phyloP scores from a whole-genome alignment of 1,284 basidiomycete species.

The Ganoderma meredithae region DNA sequence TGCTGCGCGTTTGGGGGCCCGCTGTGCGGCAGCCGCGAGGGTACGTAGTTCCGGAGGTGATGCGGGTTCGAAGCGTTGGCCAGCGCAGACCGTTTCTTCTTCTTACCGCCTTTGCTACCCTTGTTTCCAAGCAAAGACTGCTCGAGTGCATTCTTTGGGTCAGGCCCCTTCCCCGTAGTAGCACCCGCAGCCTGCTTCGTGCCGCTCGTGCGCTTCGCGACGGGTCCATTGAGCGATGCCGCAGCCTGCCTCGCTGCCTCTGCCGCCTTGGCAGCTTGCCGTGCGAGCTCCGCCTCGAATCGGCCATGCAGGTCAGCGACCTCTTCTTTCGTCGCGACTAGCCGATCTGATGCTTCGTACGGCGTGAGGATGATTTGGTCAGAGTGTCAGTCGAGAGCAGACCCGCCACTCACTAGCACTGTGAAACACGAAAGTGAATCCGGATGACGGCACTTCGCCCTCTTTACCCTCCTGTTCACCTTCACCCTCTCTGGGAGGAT shows the following conservation, averaged over 20 bases:
- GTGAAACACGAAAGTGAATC: constrained; percentile 66
- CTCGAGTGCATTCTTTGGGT: constrained; percentile 48
- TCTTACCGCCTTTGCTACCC: constrained; percentile 58
- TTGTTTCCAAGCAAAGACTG: constrained; percentile 46
- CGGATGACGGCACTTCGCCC: constrained; percentile 41
- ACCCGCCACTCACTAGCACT: constrained; percentile 70
- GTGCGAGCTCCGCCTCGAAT: constrained; percentile 74
- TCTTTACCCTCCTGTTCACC: constrained; percentile 14
- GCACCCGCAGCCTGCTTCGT: constrained; percentile 42
- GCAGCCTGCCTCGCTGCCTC: constrained; percentile 57
- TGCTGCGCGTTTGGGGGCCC: constrained; percentile 49
- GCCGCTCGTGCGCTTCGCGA: constrained; percentile 50
- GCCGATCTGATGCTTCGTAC: constrained; percentile 68
- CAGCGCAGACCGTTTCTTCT: constrained; percentile 87
- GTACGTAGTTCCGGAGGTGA: constrained; percentile 88
- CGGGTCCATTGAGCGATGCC: constrained; percentile 39
- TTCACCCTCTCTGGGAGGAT: neutral
- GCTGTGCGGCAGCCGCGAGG: constrained; percentile 76
- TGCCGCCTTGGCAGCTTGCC: constrained; percentile 67
- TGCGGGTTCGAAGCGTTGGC: constrained; percentile 92
- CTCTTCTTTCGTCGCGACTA: constrained; percentile 70
- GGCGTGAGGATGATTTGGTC: constrained; percentile 16
- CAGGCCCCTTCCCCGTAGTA: constrained; percentile 38
- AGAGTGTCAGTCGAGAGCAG: constrained; percentile 34
- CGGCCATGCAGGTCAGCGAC: constrained; percentile 66